Conservation (phyloP, 495 filamentous ascomycete species). For the Corynascus novoguineensis region DNA sequence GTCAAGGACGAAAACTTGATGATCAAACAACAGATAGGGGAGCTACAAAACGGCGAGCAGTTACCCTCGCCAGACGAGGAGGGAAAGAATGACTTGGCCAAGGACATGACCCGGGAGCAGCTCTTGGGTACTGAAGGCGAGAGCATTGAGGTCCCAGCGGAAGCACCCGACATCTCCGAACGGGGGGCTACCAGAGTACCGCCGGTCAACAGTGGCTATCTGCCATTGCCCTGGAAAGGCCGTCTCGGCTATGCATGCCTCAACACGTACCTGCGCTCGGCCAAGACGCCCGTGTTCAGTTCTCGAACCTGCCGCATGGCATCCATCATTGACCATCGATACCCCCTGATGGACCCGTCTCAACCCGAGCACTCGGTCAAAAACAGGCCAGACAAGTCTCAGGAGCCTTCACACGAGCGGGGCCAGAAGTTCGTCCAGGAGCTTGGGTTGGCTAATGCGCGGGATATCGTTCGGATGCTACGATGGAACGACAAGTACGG, state of each 20-base stretch:
- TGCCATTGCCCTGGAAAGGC: constrained; percentile 91
- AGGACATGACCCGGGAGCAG: not conserved
- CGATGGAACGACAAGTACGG: constrained; percentile 90
- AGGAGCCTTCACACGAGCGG: constrained; percentile 53
- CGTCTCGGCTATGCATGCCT: constrained; percentile 87
- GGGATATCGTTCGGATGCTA: constrained; percentile 78
- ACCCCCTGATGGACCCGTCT: constrained; percentile 68
- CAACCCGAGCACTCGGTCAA: constrained; percentile 74
- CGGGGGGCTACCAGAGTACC: constrained; percentile 54
- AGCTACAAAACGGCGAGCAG: not conserved
- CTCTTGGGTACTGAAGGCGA: not conserved
- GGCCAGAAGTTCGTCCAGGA: constrained; percentile 71
- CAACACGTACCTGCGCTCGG: constrained; percentile 84
- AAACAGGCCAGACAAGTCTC: constrained; percentile 69
- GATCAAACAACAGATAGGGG: not conserved
- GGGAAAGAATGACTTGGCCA: not conserved
- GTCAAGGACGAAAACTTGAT: not conserved
- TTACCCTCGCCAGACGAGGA: constrained; percentile 11
- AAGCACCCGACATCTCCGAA: constrained; percentile 39
- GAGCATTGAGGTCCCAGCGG: constrained; percentile 16
- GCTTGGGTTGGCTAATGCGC: constrained; percentile 74
- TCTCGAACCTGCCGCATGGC: constrained; percentile 89
- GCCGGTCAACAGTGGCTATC: constrained; percentile 76
- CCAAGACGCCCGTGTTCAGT: constrained; percentile 81
- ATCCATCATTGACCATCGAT: constrained; percentile 81